A percentile compares a stretch with the other conserved stretches of the same genome.
These are phyloP conservation scores for Capsicum pubescens DNA, from an alignment of 257 asterid species.

Conservation along the genomic window DNA sequence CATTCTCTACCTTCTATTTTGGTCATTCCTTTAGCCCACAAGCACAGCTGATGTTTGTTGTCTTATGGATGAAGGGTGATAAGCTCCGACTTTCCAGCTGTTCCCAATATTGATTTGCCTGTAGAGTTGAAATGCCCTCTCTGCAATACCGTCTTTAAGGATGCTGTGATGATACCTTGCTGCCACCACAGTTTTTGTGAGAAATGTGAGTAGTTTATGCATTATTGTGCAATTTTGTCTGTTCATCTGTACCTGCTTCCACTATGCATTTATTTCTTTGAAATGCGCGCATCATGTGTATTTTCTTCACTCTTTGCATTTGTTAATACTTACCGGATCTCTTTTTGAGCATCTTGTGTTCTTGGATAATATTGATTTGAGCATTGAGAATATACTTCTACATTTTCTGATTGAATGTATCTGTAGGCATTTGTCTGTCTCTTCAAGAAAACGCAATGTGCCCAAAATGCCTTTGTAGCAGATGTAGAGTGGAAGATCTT, in stretches of 20 bases:
- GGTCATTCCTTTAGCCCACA: slow-evolving; percentile 18
- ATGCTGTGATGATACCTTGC: slow-evolving; percentile 97
- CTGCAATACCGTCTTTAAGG: slow-evolving; percentile 74
- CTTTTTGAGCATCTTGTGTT: slow-evolving; percentile 23
- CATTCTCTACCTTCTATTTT: slow-evolving; percentile 16
- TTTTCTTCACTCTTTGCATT: background rate
- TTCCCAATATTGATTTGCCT: slow-evolving; percentile 50
- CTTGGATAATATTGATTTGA: slow-evolving; percentile 22
- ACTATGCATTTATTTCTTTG: slow-evolving; percentile 19
- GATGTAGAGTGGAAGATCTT: slow-evolving; percentile 65
- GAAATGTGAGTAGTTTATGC: slow-evolving; percentile 68
- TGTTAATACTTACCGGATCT: background rate
- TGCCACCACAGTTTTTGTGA: slow-evolving; percentile 96
- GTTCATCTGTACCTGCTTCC: background rate
- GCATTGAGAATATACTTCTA: slow-evolving; percentile 20
- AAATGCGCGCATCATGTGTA: background rate
- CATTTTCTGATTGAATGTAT: slow-evolving; percentile 2
- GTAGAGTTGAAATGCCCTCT: slow-evolving; percentile 73
- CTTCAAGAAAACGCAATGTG: slow-evolving; percentile 72
- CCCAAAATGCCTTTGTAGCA: slow-evolving; percentile 81
- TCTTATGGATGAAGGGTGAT: slow-evolving; percentile 42
- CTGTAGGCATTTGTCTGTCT: slow-evolving; percentile 69
- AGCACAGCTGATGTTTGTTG: slow-evolving; percentile 38
- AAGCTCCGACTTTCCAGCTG: slow-evolving; percentile 42
- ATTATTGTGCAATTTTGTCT: slow-evolving; percentile 11